These are phyloP conservation scores for Globisporangium solare DNA, from an alignment of 352 stramenopile species.

Conservation along the genomic window DNA sequence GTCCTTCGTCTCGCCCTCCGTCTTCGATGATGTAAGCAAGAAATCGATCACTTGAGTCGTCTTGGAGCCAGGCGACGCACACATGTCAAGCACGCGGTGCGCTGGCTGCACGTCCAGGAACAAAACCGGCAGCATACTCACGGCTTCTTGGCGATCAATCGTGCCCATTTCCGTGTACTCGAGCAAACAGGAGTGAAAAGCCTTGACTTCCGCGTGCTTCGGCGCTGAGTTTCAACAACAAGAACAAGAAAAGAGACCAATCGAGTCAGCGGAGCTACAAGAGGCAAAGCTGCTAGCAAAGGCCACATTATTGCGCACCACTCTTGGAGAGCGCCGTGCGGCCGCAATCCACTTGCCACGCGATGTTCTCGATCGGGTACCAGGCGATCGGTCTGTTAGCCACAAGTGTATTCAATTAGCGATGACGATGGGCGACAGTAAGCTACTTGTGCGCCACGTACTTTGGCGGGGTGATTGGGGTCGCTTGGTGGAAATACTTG, in stretches of 20 bases:
- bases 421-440: too few relatives aligned
- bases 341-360: conserved; percentile 81
- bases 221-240: conserved; percentile 28
- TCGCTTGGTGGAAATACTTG: conserved; percentile 45
- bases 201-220: conserved; percentile 76
- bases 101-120: conserved; percentile 91
- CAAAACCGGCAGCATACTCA: conserved; percentile 98
- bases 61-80: conserved; percentile 98
- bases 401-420: background rate
- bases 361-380: conserved; percentile 75
- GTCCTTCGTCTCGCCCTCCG: background rate
- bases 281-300: too few relatives aligned
- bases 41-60: conserved; percentile 97
- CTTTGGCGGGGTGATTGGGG: conserved; percentile 61
- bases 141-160: conserved; percentile 96
- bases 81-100: conserved; percentile 85
- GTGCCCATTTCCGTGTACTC: conserved; percentile 89
- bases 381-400: conserved; percentile 49
- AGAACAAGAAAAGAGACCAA: background rate
- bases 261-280: too few relatives aligned
- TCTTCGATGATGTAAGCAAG: conserved; percentile 21
- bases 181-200: conserved; percentile 92
- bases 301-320: conserved; percentile 19
- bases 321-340: conserved; percentile 79
- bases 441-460: conserved; percentile 15